Base-by-base conservation (phyloP, 305 asterid species). In the Fraxinus xanthoxyloides region DNA sequence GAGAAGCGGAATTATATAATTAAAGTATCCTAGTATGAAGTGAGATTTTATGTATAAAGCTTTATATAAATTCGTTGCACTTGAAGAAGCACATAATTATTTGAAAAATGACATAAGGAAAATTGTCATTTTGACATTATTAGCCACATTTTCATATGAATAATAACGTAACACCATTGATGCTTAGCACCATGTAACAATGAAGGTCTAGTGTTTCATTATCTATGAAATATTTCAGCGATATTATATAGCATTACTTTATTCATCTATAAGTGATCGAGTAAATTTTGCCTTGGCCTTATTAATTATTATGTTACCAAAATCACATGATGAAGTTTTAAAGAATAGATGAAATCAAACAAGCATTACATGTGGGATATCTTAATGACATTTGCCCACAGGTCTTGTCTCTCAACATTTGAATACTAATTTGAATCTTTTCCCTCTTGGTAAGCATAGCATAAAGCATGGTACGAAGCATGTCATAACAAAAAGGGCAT, bases 341-440 rank as follows among this genome's bases (percentile, higher is more conserved):
- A 12, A 65, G 73, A 65, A 65, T 28, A 24, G 36, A 63, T 46
- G 74, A 28, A n/a, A n/a, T 83, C 23, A 23, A 75, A 79, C n/a
- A n/a, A 67, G 80, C 77, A 84, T 34, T 46, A 75, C 79, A 80
- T 75, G 85, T 78, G 83, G 77, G 84, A 48, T 63, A 7, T 46
- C 85, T 77, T 77, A 86, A 80, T 85, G 56, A 82, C 82, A 83
- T 82, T 87, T 85, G 69, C 88, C 84, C 80, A 61, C 82, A 79
- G 35, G 75, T 43, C 31, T 74, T 10, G 70, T 76, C 80, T 73
- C 83, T n/a, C 31, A 46, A n/a, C 36, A 67, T 28, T 67, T 28
- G 74, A 24, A 67, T 28, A 28, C 21, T 4, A n/a, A 12, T 65
- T 65, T 65, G 35, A 10, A 65, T 67, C 21, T 28, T 67, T 67